Evolutionary conservation across 2,329 filamentous ascomycete genomes (phyloP).

Genomic region (Trichoderma gracile): DNA sequence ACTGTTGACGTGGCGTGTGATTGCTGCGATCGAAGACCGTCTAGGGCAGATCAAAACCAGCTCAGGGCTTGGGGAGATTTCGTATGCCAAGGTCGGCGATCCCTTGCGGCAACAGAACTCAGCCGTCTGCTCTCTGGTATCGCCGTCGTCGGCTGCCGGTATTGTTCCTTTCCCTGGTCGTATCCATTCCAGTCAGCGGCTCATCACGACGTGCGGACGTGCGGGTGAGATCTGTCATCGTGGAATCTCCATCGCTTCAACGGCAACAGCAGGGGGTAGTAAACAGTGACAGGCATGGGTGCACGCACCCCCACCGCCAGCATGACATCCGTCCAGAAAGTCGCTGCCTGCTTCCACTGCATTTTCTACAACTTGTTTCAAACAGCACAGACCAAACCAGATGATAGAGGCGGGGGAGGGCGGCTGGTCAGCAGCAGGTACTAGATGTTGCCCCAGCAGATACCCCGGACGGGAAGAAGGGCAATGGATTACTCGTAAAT

Average conservation of each 20-base stretch:
- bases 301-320: background rate
- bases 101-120: background rate
- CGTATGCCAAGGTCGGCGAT: conserved; percentile 2
- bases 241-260: background rate
- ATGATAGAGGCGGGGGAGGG: too few species aligned
- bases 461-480: too few species aligned
- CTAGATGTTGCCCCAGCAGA: too few species aligned
- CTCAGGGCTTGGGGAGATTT: background rate
- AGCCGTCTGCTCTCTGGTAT: conserved; percentile 11
- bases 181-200: conserved; percentile 14
- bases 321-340: background rate
- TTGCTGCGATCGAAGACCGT: conserved; percentile 19
- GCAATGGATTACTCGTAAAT: background rate
- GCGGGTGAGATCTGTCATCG: background rate
- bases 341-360: background rate
- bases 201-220: background rate
- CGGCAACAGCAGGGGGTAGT: background rate
- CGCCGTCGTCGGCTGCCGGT: conserved; percentile 6
- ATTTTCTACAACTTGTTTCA: conserved; percentile 3
- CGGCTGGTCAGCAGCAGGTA: too few species aligned
- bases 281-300: background rate
- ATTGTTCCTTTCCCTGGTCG: conserved; percentile 3
- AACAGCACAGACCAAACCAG: background rate
- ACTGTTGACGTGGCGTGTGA: conserved; percentile 9
- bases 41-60: conserved; percentile 19